Evolutionary conservation across 768 basidiomycete genomes (phyloP).

Genomic region (Lactifluus piperatus): DNA sequence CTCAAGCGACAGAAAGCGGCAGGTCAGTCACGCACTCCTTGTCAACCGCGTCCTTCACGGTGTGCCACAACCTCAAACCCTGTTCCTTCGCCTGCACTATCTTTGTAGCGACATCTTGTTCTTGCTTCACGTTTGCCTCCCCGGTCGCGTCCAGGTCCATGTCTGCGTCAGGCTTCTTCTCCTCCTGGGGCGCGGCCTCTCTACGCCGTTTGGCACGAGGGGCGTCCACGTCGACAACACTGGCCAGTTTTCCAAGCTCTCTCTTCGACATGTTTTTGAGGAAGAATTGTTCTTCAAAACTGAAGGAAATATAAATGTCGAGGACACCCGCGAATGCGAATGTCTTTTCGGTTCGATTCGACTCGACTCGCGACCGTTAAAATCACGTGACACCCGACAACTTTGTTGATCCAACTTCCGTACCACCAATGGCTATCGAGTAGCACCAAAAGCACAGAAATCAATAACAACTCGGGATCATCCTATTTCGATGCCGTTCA

Average conservation of each 20-base stretch:
- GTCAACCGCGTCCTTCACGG: slow-evolving; percentile 73
- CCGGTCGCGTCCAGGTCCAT: slow-evolving; percentile 29
- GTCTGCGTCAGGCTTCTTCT: slow-evolving; percentile 35
- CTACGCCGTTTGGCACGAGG: slow-evolving; percentile 46
- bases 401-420: no score
- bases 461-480: no score
- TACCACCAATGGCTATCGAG: no score
- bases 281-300: neutral
- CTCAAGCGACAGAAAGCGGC: slow-evolving; percentile 24
- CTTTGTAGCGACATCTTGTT: slow-evolving; percentile 21
- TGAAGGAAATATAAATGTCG: neutral
- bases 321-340: slow-evolving; percentile 4
- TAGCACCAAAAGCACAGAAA: no score
- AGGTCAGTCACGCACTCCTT: slow-evolving; percentile 71
- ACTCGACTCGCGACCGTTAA: no score
- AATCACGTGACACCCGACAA: no score
- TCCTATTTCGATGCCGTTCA: no score
- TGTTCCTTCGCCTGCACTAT: slow-evolving; percentile 46
- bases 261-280: slow-evolving; percentile 38
- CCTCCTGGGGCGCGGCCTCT: slow-evolving; percentile 31
- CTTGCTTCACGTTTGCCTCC: slow-evolving; percentile 25
- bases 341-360: no score
- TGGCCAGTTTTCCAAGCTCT: slow-evolving; percentile 35
- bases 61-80: slow-evolving; percentile 66
- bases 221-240: slow-evolving; percentile 35